Evolutionary conservation across 169 alveolate species (phyloP), one percentile per base, ranked within the genome.

Genomic region (Plasmodium falciparum): DNA sequence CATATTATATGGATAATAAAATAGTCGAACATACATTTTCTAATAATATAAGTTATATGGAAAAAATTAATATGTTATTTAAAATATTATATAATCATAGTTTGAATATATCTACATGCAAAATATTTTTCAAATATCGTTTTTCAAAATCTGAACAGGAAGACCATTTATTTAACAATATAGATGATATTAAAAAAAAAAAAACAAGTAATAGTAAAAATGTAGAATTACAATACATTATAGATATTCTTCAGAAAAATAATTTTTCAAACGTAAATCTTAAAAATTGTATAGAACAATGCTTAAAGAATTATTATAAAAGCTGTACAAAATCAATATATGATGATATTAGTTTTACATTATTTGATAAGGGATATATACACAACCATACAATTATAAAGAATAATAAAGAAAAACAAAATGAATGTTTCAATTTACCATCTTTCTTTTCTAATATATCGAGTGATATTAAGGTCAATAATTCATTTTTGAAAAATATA

Each of bases 41-140:
- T 50, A 65, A 49, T 66, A 78, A 52, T 78, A 29, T 78, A 8
- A 78, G 73, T 47, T 78, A 78, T 52, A 73, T 52, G 33, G 89
- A 65, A 39, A 65, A 54, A 66, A 78, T 78, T n/a, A 70, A 65
- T 54, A 43, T 78, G 56, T 13, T 78, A 29, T 78, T 65, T 66
- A 78, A 78, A 65, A 15, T 67, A 15, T 52, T 78, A 7, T 78
- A 65, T 45, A 70, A 71, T 22, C 74, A 78, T 29, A 78, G 89
- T 65, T 66, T 78, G 59, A 49, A 78, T 65, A 39, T 78, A 11
- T 65, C 71, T 20, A 17, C 78, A 2, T 71, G 17, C 17, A 78
- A 78, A 20, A 17, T 78, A n/a, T 78, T 78, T 43, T 17, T 78
- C 11, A 26, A 63, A 17, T 78, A 78, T 49, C 43, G 29, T 13